Conservation (phyloP, 2,329 filamentous ascomycete species). For the Phyllosticta paracitricarpa region DNA sequence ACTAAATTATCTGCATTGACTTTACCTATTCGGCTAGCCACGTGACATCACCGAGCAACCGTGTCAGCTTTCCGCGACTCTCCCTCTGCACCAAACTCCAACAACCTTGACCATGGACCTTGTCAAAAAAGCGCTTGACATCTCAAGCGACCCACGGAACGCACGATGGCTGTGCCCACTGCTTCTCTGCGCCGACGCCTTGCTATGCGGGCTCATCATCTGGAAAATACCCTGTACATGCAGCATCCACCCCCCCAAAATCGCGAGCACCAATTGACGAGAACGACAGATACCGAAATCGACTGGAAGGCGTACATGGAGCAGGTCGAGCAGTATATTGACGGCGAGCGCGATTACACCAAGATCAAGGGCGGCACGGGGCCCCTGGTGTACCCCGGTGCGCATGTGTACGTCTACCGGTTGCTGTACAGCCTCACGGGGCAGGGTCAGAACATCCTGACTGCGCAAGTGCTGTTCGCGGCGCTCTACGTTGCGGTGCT, state of each 20-base stretch:
- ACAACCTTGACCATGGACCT: constrained; percentile 24
- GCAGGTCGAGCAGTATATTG: constrained; percentile 68
- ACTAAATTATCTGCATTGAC: background rate
- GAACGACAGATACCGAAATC: constrained; percentile 77
- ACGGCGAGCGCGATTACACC: constrained; percentile 81
- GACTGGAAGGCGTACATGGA: constrained; percentile 98
- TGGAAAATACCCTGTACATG: constrained; percentile 72
- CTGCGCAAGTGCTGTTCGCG: constrained; percentile 79
- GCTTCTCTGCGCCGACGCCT: constrained; percentile 59
- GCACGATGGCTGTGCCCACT: constrained; percentile 55
- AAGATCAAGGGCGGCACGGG: constrained; percentile 81
- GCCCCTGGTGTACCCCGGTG: constrained; percentile 88
- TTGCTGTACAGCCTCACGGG: constrained; percentile 68
- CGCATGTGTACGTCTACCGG: constrained; percentile 86
- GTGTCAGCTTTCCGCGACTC: background rate
- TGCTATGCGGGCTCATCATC: constrained; percentile 64
- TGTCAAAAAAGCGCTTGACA: constrained; percentile 21
- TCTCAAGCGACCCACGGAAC: constrained; percentile 46
- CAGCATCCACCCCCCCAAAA: background rate
- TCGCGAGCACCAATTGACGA: background rate
- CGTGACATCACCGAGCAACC: background rate
- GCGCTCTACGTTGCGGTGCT: constrained; percentile 68
- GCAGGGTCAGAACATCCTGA: constrained; percentile 61
- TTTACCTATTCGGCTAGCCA: background rate
- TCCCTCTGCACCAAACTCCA: background rate